Base-by-base conservation (phyloP, 2,329 filamentous ascomycete species). In the Amylocarpus encephaloides region DNA sequence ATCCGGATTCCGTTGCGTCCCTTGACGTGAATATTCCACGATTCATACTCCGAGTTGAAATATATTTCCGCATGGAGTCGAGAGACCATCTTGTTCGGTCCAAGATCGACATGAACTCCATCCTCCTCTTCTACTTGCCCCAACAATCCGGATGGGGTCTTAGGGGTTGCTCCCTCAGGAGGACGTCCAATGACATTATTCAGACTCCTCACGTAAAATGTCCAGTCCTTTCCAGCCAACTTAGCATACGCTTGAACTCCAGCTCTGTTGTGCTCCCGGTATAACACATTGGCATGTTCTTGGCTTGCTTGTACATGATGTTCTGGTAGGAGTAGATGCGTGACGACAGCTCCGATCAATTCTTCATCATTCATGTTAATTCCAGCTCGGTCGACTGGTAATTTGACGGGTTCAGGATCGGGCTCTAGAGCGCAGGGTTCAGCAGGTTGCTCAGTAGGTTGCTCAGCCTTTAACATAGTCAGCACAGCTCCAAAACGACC, bases 1-100 rank as follows among this genome's bases (percentile, higher is more conserved):
- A 97, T 75, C 62, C 88, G 88, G 42, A 95, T 79, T 26, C 91
- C 90, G 66, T 98, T 98, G 59, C 93, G 86, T 16, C 93, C 93
- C 65, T 92, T 91, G 56, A 95, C 88, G 39, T 82, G 73, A 46
- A 98, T 79, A 62, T 85, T 85, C 93, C 93, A 98, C 53, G 78
- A 80, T 59, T 82, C 83, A 34, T 76, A 70, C 38, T 83, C 80
- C 15, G 75, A 71, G 62, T 88, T 80, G 62, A 87, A 93, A 58
- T 77, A 81, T 46, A 93, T 87, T 61, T 82, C 75, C 10, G 86
- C 87, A 64, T 91, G 87, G 54, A 84, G 76, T 54, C 88, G 79
- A 29, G 88, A 92, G 33, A 92, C 83, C 64, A 86, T 82, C 71
- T 92, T 92, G 69, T 80, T 87, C 0, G 88, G 88, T 1, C 88